Percentiles rank a stretch among this genome's conserved stretches.
Evolutionary conservation across 2,329 filamentous ascomycete genomes (phyloP).

Genomic region (Cercospora sojina): DNA sequence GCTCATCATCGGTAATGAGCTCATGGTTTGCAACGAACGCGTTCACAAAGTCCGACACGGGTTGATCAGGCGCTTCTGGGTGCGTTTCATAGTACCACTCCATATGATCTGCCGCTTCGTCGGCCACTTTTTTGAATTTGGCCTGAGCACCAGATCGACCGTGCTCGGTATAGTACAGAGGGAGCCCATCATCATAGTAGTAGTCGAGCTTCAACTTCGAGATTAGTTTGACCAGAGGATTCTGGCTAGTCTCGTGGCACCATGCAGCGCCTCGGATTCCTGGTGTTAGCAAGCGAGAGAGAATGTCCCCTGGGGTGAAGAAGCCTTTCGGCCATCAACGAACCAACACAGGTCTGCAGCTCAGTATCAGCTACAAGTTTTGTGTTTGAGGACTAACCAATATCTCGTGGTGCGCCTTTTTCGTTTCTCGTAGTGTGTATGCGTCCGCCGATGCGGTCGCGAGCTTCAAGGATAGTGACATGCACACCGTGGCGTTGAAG

Average conservation of each 20-base stretch:
- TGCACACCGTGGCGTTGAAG: conserved; percentile 39
- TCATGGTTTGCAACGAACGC: conserved; percentile 45
- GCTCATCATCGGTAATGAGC: conserved; percentile 45
- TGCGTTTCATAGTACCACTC: conserved; percentile 45
- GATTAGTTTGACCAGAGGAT: conserved; percentile 47
- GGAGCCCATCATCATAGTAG: conserved; percentile 48
- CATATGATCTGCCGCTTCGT: conserved; percentile 47
- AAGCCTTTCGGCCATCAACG: conserved; percentile 30
- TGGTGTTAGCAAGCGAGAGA: conserved; percentile 23
- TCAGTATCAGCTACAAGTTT: conserved; percentile 34
- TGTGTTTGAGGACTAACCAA: conserved; percentile 29
- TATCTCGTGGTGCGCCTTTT: conserved; percentile 31
- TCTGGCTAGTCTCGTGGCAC: conserved; percentile 50
- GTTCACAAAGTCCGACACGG: conserved; percentile 43
- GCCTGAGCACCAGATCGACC: conserved; percentile 47
- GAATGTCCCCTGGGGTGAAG: conserved; percentile 29
- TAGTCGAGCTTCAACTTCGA: conserved; percentile 45
- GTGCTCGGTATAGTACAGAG: conserved; percentile 45
- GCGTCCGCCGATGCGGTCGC: conserved; percentile 40
- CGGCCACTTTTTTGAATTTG: conserved; percentile 48
- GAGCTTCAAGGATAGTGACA: conserved; percentile 40
- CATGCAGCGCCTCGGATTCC: conserved; percentile 43
- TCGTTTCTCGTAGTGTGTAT: conserved; percentile 43
- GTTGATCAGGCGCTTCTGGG: conserved; percentile 44
- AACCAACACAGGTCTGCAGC: conserved; percentile 34